Conservation (phyloP, 1,139 yeast species). For the Taiozyma sp. region DNA sequence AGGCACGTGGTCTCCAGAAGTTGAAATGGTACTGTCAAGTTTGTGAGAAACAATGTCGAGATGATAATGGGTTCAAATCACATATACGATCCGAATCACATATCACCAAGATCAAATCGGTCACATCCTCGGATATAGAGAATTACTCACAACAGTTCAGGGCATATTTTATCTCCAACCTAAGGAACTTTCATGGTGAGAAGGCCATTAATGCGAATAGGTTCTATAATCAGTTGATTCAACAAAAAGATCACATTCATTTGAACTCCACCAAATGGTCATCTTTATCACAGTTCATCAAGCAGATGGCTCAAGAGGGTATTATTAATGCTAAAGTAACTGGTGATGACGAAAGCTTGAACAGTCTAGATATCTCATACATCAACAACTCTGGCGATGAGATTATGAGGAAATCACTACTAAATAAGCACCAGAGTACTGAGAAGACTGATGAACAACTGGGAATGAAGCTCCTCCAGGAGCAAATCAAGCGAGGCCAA, state of each 20-base stretch:
- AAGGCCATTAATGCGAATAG: slow-evolving; percentile 74
- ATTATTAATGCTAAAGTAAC: slow-evolving; percentile 37
- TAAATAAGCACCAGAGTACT: slow-evolving; percentile 31
- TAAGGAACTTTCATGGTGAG: slow-evolving; percentile 73
- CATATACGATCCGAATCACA: slow-evolving; percentile 81
- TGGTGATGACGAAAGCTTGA: slow-evolving; percentile 28
- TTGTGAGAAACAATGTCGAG: slow-evolving; percentile 90
- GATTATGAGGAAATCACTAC: slow-evolving; percentile 30
- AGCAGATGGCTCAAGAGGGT: slow-evolving; percentile 54
- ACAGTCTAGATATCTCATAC: slow-evolving; percentile 44
- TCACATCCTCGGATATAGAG: slow-evolving; percentile 42
- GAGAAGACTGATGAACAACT: slow-evolving; percentile 41
- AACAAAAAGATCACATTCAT: slow-evolving; percentile 78
- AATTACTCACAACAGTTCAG: slow-evolving; percentile 58
- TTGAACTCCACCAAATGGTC: slow-evolving; percentile 86
- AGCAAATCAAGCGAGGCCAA: slow-evolving; percentile 48
- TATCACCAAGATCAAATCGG: slow-evolving; percentile 45
- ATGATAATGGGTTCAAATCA: slow-evolving; percentile 90
- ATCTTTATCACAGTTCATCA: slow-evolving; percentile 65
- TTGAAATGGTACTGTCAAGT: slow-evolving; percentile 86
- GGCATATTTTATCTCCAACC: slow-evolving; percentile 55
- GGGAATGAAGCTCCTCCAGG: slow-evolving; percentile 37
- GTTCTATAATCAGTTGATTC: slow-evolving; percentile 84
- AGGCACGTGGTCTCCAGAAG: slow-evolving; percentile 80
- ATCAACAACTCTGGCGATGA: slow-evolving; percentile 47